These are phyloP conservation scores for Eucalyptus cloeziana DNA, from an alignment of 345 rosid species.

Conservation along the genomic window DNA sequence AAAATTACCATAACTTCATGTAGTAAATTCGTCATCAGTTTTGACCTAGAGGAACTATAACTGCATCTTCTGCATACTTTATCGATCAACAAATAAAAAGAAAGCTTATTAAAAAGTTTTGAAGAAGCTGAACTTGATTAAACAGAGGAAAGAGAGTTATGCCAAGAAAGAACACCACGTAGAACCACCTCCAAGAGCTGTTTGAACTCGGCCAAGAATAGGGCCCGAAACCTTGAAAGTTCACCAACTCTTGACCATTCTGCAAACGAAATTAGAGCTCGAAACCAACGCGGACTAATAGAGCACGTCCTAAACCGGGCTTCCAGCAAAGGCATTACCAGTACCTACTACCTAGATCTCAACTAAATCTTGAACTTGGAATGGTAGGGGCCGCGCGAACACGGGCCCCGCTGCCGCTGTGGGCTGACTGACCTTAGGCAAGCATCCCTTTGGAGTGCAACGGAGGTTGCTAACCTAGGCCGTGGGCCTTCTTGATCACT, in stretches of 20 bases:
- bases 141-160: background rate
- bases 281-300: background rate
- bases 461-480: background rate
- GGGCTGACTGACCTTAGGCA: background rate
- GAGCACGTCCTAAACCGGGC: background rate
- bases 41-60: background rate
- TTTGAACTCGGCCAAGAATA: background rate
- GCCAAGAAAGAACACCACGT: background rate
- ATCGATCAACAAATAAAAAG: too few relatives aligned
- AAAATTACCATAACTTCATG: background rate
- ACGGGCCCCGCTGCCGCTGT: background rate
- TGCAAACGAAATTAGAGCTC: background rate
- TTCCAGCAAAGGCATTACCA: background rate
- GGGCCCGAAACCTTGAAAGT: background rate
- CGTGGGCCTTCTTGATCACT: background rate
- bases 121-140: background rate
- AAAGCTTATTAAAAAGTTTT: background rate
- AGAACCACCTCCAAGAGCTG: background rate
- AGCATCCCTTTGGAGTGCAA: background rate
- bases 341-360: background rate
- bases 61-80: background rate
- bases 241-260: background rate
- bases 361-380: background rate
- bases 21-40: too few relatives aligned
- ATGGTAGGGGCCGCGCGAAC: background rate